Base-by-base conservation (phyloP, 352 stramenopile species). In the Elongisporangium anandrum region DNA sequence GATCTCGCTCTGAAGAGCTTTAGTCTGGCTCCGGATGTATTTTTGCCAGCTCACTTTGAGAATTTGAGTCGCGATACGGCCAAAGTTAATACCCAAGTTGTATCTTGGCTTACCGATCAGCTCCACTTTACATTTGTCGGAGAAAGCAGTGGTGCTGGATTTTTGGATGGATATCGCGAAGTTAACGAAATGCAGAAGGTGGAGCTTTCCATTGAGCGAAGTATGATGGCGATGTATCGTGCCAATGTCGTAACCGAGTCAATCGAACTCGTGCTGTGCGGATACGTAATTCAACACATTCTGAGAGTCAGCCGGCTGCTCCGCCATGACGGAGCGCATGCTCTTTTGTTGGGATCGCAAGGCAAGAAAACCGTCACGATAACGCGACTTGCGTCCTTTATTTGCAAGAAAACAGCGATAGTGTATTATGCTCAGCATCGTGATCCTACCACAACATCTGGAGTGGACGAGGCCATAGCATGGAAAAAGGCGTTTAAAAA, bases 121-220 rank as follows among this genome's bases (percentile, higher is more conserved):
- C 56, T 86, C 1, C 63, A 77, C 29, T 90, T 82, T 52, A 75
- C 77, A 1, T 88, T 85, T 57, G 70, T 88, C 34, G 73, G 73
- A 1, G 81, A 88, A 39, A 73, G 59, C 45, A 78, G 58, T 7
- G 68, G 69, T 12, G 63, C 61, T 21, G 55, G 54, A 0, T 77
- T 84, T 61, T 39, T 72, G 4, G 67, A 86, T 19, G 72, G 74
- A 2, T 91, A 90, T 51, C 67, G 74, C 8, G 81, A 91, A 62
- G 74, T 87, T 15, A 68, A 61, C 0, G 79, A 88, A 22, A 66
- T 85, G 16, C 52, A 67, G 16, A 85, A 85, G 34, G 24, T 89
- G 8, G 73, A 87, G 45, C 61, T 76, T 12, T 73, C 73, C 0
- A 59, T 91, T 21, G 74, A 88, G 60, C 64, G 73, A 12, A 86